Percentiles rank a stretch among this genome's conserved stretches.
phyloP scores from a whole-genome alignment of 129 eudicot species.

The Artemisia annua region DNA sequence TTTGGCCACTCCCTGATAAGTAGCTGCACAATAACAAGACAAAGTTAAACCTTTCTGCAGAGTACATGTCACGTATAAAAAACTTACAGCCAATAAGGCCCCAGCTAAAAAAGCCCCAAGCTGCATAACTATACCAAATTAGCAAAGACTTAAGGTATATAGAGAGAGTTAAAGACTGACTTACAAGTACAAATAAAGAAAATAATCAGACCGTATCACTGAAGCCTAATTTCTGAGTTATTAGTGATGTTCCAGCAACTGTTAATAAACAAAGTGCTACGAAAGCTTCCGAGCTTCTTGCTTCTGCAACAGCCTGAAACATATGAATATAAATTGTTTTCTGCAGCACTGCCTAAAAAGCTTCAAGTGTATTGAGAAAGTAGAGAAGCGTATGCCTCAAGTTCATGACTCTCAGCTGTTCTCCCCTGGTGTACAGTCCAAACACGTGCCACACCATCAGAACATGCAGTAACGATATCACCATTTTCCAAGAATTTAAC shows the following conservation, averaged over 20 bases:
- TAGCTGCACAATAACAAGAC: too few species aligned
- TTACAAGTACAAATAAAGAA: too few species aligned
- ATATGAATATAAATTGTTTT: conserved; percentile 25
- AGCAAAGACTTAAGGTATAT: too few species aligned
- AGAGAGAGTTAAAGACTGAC: too few species aligned
- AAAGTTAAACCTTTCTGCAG: too few species aligned
- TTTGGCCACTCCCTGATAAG: conserved; percentile 69
- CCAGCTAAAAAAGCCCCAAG: too few species aligned
- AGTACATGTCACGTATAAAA: not conserved
- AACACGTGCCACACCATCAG: conserved; percentile 93
- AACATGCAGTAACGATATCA: conserved; percentile 95
- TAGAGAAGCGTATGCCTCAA: conserved; percentile 55
- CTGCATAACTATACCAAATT: too few species aligned
- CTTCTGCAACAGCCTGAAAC: conserved; percentile 89
- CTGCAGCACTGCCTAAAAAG: conserved; percentile 12
- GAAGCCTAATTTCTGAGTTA: too few species aligned
- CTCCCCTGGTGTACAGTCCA: conserved; percentile 72
- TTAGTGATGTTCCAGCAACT: too few species aligned
- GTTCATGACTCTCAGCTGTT: conserved; percentile 64
- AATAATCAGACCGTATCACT: too few species aligned
- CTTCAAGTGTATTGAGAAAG: conserved; percentile 59
- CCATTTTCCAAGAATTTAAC: conserved; percentile 94
- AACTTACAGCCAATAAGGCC: too few species aligned
- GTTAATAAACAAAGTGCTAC: too few species aligned
- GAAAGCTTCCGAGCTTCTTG: conserved; percentile 98